Base-by-base conservation (phyloP, 345 rosid genomes). In the Mallotus nudiflorus region DNA sequence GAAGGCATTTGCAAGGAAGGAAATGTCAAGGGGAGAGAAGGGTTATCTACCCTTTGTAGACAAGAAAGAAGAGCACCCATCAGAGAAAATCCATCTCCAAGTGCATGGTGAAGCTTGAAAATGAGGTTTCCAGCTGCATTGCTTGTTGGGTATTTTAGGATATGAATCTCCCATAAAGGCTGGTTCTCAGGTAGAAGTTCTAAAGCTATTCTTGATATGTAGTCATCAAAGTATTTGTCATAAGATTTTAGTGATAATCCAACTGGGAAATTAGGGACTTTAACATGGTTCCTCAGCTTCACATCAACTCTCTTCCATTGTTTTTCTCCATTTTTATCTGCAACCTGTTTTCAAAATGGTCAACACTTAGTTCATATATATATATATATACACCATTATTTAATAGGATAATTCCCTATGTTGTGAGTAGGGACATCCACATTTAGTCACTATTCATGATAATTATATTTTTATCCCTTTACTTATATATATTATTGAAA, bases 101-200 rank as follows among this genome's bases (percentile, higher is more conserved):
- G 84, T 0, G 91, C 77, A 63, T 87, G 91, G 64, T 87, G 88
- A n/a, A 87, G 79, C 83, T 85, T 87, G 86, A 87, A 85, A 6
- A 87, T 69, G 0, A 74, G 0, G 45, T 51, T 78, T 0, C 83
- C 85, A 13, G 84, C 81, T 28, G 87, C 82, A 33, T 69, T 57
- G 39, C 62, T 75, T 12, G 86, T 80, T 0, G 86, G 83, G 66
- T 80, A 81, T 44, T 76, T 81, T n/a, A 87, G 27, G 4, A 85
- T 55, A 35, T 87, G 91, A 50, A 87, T 70, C 57, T 87, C 86
- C 91, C 91, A 87, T 13, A 83, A 39, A 0, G 91, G 91, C 42
- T 72, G 79, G 74, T 24, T 81, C 19, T 75, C 73, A 4, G 87
- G 82, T 31, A 83, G 75, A 27, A 59, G 69, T 44, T 79, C 63